A percentile compares a stretch with the other conserved stretches of the same genome.
Evolutionary conservation across 2,329 filamentous ascomycete genomes (phyloP).

Genomic region (Calonectria fujianensis): DNA sequence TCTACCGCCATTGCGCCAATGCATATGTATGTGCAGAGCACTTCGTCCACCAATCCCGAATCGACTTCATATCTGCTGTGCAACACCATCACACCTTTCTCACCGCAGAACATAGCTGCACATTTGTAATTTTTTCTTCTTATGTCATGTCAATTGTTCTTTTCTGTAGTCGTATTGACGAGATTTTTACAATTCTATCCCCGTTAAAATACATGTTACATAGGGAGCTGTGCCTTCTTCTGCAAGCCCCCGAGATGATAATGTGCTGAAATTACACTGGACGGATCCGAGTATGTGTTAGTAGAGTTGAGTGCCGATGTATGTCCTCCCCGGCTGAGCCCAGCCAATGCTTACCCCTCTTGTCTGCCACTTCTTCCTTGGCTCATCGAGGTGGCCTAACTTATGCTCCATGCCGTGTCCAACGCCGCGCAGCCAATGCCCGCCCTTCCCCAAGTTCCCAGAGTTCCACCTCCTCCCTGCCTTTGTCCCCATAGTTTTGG

Average conservation of each 20-base stretch:
- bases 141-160: conserved; percentile 19
- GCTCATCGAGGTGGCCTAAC: conserved; percentile 29
- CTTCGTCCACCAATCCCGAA: conserved; percentile 12
- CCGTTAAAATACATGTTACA: conserved; percentile 55
- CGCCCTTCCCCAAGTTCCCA: conserved; percentile 47
- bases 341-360: conserved; percentile 32
- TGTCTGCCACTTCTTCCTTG: conserved; percentile 24
- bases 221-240: conserved; percentile 37
- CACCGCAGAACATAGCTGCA: not conserved
- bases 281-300: conserved; percentile 50
- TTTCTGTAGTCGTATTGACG: conserved; percentile 34
- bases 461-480: conserved; percentile 46
- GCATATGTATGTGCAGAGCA: conserved; percentile 20
- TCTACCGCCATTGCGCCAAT: not conserved
- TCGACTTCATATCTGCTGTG: not conserved
- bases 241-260: conserved; percentile 44
- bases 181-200: conserved; percentile 54
- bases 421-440: conserved; percentile 48
- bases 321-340: conserved; percentile 46
- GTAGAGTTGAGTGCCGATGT: conserved; percentile 57
- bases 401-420: conserved; percentile 38
- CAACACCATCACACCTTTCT: not conserved
- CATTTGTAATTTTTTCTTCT: not conserved
- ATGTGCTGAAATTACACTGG: conserved; percentile 53
- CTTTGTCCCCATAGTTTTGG: conserved; percentile 10